A percentile compares a stretch with the other conserved stretches of the same genome.
Conservation (phyloP, 2,329 filamentous ascomycete species). For the Ambrosiella xylebori region DNA sequence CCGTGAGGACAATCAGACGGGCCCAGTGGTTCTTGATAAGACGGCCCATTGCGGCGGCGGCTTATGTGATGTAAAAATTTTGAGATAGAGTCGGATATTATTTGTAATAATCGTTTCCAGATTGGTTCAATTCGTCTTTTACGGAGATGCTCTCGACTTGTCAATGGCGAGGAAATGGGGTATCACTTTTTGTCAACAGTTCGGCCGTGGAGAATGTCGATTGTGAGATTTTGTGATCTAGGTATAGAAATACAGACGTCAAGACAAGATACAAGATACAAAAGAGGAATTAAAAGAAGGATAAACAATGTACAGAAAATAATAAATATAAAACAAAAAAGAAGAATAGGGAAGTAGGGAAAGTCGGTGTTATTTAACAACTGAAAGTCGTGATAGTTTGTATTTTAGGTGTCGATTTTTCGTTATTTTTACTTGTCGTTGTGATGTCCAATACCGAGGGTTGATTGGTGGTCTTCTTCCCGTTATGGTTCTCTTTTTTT, state of each 20-base stretch:
- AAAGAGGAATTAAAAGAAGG: not conserved
- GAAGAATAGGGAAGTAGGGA: conserved; percentile 3
- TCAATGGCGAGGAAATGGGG: too few relatives aligned
- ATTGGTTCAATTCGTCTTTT: too few relatives aligned
- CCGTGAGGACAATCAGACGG: conserved; percentile 77
- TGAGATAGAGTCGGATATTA: not conserved
- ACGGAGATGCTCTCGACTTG: too few relatives aligned
- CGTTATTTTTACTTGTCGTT: too few relatives aligned
- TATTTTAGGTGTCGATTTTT: too few relatives aligned
- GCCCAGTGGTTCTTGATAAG: conserved; percentile 99
- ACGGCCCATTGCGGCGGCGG: conserved; percentile 60
- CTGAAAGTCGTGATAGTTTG: not conserved
- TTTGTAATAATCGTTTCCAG: too few relatives aligned
- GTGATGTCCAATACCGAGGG: too few relatives aligned
- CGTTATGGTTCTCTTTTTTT: not conserved
- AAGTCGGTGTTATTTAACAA: not conserved
- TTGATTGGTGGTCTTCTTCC: not conserved
- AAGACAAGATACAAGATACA: not conserved
- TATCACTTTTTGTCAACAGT: too few relatives aligned
- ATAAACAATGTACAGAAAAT: conserved; percentile 2
- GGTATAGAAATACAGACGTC: not conserved
- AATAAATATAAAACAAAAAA: conserved; percentile 13
- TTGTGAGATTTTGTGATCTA: not conserved
- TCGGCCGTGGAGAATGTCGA: not conserved
- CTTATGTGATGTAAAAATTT: not conserved